Evolutionary conservation across 768 basidiomycete species (phyloP).

Genomic region (Boletus rubropictus): DNA sequence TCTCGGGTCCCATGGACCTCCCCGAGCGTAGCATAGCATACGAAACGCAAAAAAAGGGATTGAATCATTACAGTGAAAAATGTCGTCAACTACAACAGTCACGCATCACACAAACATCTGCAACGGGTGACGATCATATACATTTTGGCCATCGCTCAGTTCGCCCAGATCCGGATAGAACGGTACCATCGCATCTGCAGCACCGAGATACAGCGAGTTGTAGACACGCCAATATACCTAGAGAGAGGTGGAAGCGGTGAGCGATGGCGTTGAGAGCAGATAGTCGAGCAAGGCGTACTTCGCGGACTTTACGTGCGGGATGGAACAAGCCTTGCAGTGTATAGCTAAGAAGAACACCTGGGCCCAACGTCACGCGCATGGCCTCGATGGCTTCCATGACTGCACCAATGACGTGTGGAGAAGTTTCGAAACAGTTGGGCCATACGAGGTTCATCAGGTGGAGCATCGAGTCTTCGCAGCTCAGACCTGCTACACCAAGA

Average conservation of each 20-base stretch:
- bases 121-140: conserved; percentile 78
- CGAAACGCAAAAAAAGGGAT: not conserved
- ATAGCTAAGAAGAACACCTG: conserved; percentile 88
- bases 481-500: conserved; percentile 92
- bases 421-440: conserved; percentile 99
- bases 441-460: conserved; percentile 98
- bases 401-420: conserved; percentile 95
- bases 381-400: conserved; percentile 98
- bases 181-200: conserved; percentile 86
- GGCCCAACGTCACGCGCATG: conserved; percentile 93
- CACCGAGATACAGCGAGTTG: conserved; percentile 90
- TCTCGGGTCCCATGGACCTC: too few species aligned
- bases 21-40: too few species aligned
- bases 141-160: conserved; percentile 85
- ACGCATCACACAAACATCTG: conserved; percentile 69
- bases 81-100: conserved; percentile 3
- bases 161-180: conserved; percentile 92
- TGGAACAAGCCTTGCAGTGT: conserved; percentile 95
- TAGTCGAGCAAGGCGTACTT: conserved; percentile 47
- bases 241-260: conserved; percentile 2
- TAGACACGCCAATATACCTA: conserved; percentile 91
- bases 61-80: conserved; percentile 3
- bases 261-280: not conserved
- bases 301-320: conserved; percentile 92
- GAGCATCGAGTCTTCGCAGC: conserved; percentile 96